A percentile compares a stretch with the other conserved stretches of the same genome.
phyloP scores from a whole-genome alignment of 352 stramenopile species.

The Globisporangium carolinianum region DNA sequence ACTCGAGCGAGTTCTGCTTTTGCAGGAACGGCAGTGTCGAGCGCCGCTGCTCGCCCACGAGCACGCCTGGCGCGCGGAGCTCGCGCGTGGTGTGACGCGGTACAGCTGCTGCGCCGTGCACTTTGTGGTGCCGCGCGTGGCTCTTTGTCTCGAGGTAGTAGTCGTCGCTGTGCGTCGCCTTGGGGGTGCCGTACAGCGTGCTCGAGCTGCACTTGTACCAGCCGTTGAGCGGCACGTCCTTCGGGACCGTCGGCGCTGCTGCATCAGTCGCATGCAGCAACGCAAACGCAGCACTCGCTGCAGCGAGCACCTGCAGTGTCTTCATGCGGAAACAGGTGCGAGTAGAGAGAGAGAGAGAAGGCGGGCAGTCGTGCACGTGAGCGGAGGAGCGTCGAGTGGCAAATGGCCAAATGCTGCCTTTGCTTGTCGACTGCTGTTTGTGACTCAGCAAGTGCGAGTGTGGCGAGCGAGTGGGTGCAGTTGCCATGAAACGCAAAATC shows the following conservation, averaged over 20 bases:
- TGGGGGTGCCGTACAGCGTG: conserved; percentile 11
- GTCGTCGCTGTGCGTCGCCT: conserved; percentile 8
- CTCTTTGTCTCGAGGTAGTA: conserved; percentile 21
- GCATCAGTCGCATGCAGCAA: conserved; percentile 1
- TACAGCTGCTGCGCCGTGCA: neutral
- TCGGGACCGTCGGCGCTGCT: conserved; percentile 4
- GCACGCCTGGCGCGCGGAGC: conserved; percentile 4
- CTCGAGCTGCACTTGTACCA: conserved; percentile 27
- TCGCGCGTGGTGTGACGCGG: neutral
- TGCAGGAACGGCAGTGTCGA: conserved; percentile 16
- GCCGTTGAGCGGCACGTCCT: conserved; percentile 20
- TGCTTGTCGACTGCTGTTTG: neutral
- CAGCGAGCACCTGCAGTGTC: conserved; percentile 7
- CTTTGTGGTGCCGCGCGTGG: conserved; percentile 3
- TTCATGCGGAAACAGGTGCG: conserved; percentile 11
- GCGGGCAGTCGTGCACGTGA: too few relatives aligned
- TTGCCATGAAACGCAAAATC: too few relatives aligned
- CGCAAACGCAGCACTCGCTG: neutral
- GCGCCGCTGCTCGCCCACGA: conserved; percentile 11
- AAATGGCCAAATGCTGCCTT: conserved; percentile 8
- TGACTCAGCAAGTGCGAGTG: too few relatives aligned
- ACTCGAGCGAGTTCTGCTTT: conserved; percentile 17
- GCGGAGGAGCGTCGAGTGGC: too few relatives aligned
- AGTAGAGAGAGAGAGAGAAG: too few relatives aligned
- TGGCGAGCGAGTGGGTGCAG: neutral